Evolutionary conservation across 345 rosid species (phyloP), one percentile per base, ranked within the genome.

Genomic region (Populus ilicifolia): DNA sequence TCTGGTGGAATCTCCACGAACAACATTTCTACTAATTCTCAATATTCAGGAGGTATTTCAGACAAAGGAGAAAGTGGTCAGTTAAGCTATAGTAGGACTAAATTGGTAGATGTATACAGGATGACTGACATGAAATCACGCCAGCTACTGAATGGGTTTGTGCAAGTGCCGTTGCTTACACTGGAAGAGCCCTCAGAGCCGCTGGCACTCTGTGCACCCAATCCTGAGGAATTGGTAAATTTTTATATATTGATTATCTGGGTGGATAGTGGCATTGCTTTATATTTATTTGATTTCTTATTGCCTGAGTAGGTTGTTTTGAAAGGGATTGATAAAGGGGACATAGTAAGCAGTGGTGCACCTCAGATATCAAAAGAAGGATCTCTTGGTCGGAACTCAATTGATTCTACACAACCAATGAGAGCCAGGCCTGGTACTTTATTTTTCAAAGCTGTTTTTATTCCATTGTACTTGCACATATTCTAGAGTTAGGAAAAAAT

Each of bases 291-390:
- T 77, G 33, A 77, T 79, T 68, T 59, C 48, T 74, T 23, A 2
- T 69, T 75, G 64, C 63, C 54, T 80, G 38, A 77, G 17, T 77
- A 96, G 99, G 89, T 64, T 81, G 83, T 92, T 79, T 78, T 96
- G 83, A 88, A 90, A 75, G 97, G 89, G 78, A 94, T 96, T 85
- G 92, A 89, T 80, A 87, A 89, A 78, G 99, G 97, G 64, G 97
- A 92, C 21, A 83, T 90, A 33, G 86, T 91, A 68, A 89, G 94
- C 74, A 93, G 98, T 52, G 92, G 94, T 70, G 96, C 96, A 44
- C 89, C 94, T 63, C 98, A 88, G 81, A 77, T 82, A 27, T 77
- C 91, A 13, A 96, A 92, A 87, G 97, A 93, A 79, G 93, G 89
- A 66, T 78, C 89, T 44, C 65, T 67, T 35, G 96, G 92, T 33